Conservation (phyloP, 108 stramenopile genomes). For the Schizochytrium sp. region DNA sequence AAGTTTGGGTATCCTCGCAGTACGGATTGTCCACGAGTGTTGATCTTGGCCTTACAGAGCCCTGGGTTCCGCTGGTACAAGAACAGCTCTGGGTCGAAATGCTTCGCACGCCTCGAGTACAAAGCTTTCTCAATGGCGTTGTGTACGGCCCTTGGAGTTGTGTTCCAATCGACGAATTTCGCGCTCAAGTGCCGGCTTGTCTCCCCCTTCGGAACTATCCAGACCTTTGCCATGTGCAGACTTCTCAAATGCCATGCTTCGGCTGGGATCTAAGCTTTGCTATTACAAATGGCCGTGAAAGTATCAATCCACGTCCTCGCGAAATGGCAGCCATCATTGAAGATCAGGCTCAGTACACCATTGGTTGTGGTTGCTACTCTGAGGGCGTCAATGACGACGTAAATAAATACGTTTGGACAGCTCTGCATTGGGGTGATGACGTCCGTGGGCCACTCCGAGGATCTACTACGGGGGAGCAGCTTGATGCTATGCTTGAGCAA, state of each 20-base stretch:
- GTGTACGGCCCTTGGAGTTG: conserved; percentile 59
- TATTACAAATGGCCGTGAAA: conserved; percentile 56
- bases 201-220: conserved; percentile 59
- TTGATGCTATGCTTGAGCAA: conserved; percentile 10
- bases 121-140: conserved; percentile 29
- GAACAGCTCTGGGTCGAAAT: conserved; percentile 58
- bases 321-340: conserved; percentile 56
- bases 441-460: conserved; percentile 3
- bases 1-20: conserved; percentile 58
- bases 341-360: conserved; percentile 55
- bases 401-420: conserved; percentile 45
- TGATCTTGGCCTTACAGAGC: conserved; percentile 53
- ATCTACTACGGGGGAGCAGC: background rate
- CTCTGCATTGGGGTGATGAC: conserved; percentile 44
- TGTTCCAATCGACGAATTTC: conserved; percentile 31
- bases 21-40: conserved; percentile 52
- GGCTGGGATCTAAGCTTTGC: conserved; percentile 51
- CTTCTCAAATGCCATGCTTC: conserved; percentile 24
- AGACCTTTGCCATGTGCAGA: conserved; percentile 55
- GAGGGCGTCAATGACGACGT: conserved; percentile 61
- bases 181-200: background rate
- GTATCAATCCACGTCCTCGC: conserved; percentile 42
- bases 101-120: conserved; percentile 29
- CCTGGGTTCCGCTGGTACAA: conserved; percentile 43
- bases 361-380: conserved; percentile 44